Conservation (phyloP, 2,329 filamentous ascomycete species). For the Leptographium flavum region DNA sequence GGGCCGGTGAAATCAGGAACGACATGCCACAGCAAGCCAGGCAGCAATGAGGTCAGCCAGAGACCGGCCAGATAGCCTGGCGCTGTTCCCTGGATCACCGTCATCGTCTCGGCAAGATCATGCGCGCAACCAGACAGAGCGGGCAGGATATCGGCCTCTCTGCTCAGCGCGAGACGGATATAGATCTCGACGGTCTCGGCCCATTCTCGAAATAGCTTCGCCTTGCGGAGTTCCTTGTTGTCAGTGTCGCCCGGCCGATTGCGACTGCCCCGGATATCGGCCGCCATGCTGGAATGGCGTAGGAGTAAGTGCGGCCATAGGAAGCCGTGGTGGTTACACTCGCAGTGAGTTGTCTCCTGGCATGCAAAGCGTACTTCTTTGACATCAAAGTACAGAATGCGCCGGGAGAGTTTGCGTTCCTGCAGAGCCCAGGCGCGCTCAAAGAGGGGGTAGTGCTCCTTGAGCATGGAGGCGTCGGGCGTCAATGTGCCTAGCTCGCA, state of each 20-base stretch:
- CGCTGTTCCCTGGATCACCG: no score
- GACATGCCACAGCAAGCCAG: background rate
- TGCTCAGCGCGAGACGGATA: background rate
- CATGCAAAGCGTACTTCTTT: background rate
- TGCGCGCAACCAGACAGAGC: background rate
- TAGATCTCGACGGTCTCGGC: background rate
- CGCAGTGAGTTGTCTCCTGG: background rate
- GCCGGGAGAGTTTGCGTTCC: constrained; percentile 1
- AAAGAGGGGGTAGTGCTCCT: background rate
- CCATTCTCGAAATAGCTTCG: background rate
- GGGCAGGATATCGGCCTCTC: background rate
- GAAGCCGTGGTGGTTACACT: background rate
- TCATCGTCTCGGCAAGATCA: background rate
- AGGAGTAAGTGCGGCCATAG: background rate
- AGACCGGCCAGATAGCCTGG: background rate
- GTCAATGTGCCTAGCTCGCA: background rate
- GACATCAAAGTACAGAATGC: background rate
- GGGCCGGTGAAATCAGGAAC: background rate
- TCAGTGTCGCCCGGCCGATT: background rate
- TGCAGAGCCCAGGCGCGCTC: constrained; percentile 1
- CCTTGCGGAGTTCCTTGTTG: no score
- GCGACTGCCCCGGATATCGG: background rate
- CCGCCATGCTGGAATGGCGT: background rate
- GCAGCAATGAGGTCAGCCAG: background rate
- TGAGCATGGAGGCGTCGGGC: background rate